Evolutionary conservation across 2,329 filamentous ascomycete species (phyloP).

Genomic region (Fusarium siculi): DNA sequence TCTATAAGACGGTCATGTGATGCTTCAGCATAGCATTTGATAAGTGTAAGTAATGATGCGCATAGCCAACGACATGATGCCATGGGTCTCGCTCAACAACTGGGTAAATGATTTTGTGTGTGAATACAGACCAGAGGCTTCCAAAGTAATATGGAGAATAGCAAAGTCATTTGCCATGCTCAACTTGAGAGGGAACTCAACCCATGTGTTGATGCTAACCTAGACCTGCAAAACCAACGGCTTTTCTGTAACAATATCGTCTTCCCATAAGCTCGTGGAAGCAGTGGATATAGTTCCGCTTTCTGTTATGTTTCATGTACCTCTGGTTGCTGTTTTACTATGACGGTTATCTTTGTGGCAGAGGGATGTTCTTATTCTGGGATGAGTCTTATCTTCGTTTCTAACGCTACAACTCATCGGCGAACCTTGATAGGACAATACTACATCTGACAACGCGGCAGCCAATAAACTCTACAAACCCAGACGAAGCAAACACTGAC

Average conservation of each 20-base stretch:
- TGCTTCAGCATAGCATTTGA: neutral
- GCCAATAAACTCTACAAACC: too few species aligned
- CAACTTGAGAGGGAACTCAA: neutral
- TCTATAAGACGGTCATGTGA: conserved; percentile 41
- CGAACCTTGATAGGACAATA: too few species aligned
- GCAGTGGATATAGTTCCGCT: neutral
- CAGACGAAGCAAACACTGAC: too few species aligned
- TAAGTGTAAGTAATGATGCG: neutral
- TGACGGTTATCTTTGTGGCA: neutral
- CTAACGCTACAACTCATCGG: too few species aligned
- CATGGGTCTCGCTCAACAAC: too few species aligned
- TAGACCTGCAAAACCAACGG: neutral
- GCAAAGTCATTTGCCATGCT: neutral
- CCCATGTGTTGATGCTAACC: neutral
- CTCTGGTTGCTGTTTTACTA: too few species aligned
- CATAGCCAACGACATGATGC: neutral
- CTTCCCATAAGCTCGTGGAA: neutral
- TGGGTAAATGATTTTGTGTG: too few species aligned
- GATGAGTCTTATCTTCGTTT: too few species aligned
- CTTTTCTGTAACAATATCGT: neutral
- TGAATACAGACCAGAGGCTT: neutral
- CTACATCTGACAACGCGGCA: too few species aligned
- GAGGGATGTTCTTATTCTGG: too few species aligned
- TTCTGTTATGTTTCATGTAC: neutral
- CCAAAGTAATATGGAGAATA: neutral